Evolutionary conservation across 108 stramenopile genomes (phyloP).

Genomic region (Epipyxis sp.): DNA sequence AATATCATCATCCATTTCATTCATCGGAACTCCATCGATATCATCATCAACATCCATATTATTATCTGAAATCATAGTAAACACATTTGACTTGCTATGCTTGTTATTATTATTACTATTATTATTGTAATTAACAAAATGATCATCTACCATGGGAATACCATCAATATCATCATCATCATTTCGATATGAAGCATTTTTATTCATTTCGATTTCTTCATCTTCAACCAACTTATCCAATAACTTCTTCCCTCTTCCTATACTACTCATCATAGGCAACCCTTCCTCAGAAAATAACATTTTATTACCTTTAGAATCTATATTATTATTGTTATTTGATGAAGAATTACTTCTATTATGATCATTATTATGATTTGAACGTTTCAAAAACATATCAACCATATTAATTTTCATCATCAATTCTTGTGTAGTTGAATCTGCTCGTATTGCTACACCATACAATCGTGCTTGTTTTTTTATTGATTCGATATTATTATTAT

Average conservation of each 20-base stretch:
- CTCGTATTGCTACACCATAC: too few relatives aligned
- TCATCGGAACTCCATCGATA: slow-evolving; percentile 26
- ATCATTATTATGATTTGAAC: too few relatives aligned
- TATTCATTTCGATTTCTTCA: not conserved
- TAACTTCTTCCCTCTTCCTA: not conserved
- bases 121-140: too few relatives aligned
- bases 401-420: too few relatives aligned
- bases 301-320: not conserved
- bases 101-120: too few relatives aligned
- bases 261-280: not conserved
- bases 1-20: slow-evolving; percentile 16
- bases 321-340: not conserved
- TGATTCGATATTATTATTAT: too few relatives aligned
- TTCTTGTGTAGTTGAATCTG: too few relatives aligned
- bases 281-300: not conserved
- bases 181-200: not conserved
- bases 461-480: too few relatives aligned
- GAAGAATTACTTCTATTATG: not conserved
- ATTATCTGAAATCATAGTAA: too few relatives aligned
- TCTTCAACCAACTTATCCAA: not conserved
- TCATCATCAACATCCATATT: not conserved
- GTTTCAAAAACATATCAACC: too few relatives aligned
- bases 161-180: slow-evolving; percentile 28
- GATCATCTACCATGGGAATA: slow-evolving; percentile 5
- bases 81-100: too few relatives aligned